Conservation (phyloP, 2,329 filamentous ascomycete species). For the Leptographium radiaticola region DNA sequence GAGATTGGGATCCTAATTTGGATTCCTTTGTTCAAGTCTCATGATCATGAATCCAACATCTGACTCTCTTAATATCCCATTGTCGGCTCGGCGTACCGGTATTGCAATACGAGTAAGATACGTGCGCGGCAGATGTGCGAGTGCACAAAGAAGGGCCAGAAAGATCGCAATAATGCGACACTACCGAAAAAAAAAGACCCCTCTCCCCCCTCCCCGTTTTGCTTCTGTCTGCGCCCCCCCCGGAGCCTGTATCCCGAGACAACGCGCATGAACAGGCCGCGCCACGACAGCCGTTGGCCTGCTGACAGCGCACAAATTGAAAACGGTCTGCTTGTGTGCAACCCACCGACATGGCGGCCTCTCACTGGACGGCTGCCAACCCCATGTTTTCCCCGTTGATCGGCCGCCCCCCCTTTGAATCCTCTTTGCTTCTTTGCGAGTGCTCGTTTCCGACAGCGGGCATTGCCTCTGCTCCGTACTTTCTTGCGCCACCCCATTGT, state of each 20-base stretch:
- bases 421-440: background rate
- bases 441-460: background rate
- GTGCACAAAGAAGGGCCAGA: too few species aligned
- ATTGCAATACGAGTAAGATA: too few species aligned
- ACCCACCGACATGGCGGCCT: background rate
- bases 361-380: background rate
- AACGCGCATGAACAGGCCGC: background rate
- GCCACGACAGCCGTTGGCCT: background rate
- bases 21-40: background rate
- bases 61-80: background rate
- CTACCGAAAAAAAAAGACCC: too few species aligned
- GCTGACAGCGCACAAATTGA: background rate
- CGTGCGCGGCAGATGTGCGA: too few species aligned
- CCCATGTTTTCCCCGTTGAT: background rate
- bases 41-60: background rate
- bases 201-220: background rate
- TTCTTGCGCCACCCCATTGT: background rate
- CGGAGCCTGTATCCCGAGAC: background rate
- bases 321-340: background rate
- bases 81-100: too few species aligned
- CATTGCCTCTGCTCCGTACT: background rate
- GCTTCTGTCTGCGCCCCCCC: background rate
- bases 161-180: too few species aligned
- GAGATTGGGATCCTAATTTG: too few species aligned
- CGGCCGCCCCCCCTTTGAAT: background rate